Evolutionary conservation across 148 eudicot species (phyloP).

Genomic region (Spergularia marina): DNA sequence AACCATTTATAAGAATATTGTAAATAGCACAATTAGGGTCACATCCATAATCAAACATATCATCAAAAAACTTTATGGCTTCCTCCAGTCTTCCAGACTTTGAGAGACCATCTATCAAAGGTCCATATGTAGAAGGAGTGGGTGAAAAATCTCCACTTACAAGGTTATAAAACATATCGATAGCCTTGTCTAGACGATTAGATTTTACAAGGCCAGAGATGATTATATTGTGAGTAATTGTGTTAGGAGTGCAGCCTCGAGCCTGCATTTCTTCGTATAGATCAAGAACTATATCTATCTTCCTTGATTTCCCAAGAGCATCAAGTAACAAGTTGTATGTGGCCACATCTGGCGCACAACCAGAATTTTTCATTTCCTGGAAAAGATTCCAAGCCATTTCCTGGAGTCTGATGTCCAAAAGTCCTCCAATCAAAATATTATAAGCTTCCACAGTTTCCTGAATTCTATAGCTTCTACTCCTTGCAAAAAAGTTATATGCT

Average conservation of each 20-base stretch:
- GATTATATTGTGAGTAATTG: slow-evolving; percentile 76
- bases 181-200: slow-evolving; percentile 58
- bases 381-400: slow-evolving; percentile 69
- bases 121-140: slow-evolving; percentile 91
- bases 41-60: slow-evolving; percentile 80
- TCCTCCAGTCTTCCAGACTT: slow-evolving; percentile 73
- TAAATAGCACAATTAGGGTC: slow-evolving; percentile 81
- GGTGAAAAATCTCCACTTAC: slow-evolving; percentile 77
- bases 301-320: slow-evolving; percentile 71
- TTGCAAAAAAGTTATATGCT: slow-evolving; percentile 55
- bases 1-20: slow-evolving; percentile 89
- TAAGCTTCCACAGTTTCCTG: slow-evolving; percentile 51
- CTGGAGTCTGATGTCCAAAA: slow-evolving; percentile 47
- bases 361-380: slow-evolving; percentile 65
- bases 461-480: slow-evolving; percentile 41
- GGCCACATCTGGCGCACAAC: slow-evolving; percentile 67
- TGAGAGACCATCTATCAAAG: slow-evolving; percentile 80
- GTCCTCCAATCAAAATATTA: slow-evolving; percentile 65
- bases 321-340: slow-evolving; percentile 82
- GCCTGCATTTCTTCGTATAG: slow-evolving; percentile 71
- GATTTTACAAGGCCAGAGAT: slow-evolving; percentile 81
- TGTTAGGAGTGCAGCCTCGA: slow-evolving; percentile 62
- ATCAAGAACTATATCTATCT: slow-evolving; percentile 44
- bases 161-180: slow-evolving; percentile 75
- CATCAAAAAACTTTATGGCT: slow-evolving; percentile 69